Evolutionary conservation across 2,329 filamentous ascomycete genomes (phyloP).

Genomic region (Trichoderma citrinoviride): DNA sequence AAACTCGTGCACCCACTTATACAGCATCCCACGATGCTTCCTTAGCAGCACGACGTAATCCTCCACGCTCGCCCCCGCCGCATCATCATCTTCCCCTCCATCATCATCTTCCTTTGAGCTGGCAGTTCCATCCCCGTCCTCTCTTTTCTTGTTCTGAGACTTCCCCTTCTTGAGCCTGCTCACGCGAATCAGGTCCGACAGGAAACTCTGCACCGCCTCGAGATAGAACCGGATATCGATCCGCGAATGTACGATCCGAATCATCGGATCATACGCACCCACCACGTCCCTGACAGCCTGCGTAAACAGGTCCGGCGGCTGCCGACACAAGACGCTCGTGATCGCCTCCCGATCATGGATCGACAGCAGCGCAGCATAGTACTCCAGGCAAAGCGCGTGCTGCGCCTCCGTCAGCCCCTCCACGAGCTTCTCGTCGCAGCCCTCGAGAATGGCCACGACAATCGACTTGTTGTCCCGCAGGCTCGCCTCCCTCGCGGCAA

Average conservation of each 20-base stretch:
- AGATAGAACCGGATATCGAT: conserved; percentile 70
- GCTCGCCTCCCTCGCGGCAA: conserved; percentile 57
- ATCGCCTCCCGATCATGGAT: conserved; percentile 73
- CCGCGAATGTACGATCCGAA: conserved; percentile 66
- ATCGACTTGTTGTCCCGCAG: conserved; percentile 55
- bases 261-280: conserved; percentile 69
- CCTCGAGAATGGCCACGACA: conserved; percentile 61
- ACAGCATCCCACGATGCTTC: conserved; percentile 61
- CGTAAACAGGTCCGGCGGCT: conserved; percentile 71
- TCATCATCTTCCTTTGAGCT: conserved; percentile 28
- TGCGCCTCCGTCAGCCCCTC: conserved; percentile 55
- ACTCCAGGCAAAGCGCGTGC: conserved; percentile 64
- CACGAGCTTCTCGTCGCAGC: conserved; percentile 45
- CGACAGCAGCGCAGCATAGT: conserved; percentile 67
- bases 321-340: conserved; percentile 62
- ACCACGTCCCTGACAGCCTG: conserved; percentile 63
- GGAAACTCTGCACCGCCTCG: conserved; percentile 63
- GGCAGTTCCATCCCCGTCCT: background rate
- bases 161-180: conserved; percentile 44
- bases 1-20: conserved; percentile 70
- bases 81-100: conserved; percentile 26
- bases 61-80: conserved; percentile 56
- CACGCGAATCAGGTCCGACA: conserved; percentile 67
- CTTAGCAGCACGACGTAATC: conserved; percentile 68
- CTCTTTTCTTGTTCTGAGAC: background rate